These are phyloP conservation scores for Halophytophthora batemanensis DNA, from an alignment of 352 stramenopile genomes.

Conservation along the genomic window DNA sequence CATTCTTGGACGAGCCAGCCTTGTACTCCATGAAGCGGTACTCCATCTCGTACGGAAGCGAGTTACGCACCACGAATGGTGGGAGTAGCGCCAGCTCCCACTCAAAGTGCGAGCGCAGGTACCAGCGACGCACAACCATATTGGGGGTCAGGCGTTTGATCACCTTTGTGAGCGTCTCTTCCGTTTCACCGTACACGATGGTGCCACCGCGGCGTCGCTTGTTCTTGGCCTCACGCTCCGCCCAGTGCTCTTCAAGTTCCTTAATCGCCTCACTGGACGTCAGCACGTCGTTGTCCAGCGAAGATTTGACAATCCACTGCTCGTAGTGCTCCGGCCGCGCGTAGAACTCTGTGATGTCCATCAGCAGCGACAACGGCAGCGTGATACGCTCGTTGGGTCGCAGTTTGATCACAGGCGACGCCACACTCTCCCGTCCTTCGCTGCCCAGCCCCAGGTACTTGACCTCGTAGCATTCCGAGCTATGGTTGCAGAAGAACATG, in stretches of 20 bases:
- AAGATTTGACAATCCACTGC: constrained; percentile 74
- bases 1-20: constrained; percentile 42
- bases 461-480: constrained; percentile 65
- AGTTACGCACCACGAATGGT: constrained; percentile 86
- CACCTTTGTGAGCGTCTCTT: constrained; percentile 71
- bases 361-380: constrained; percentile 62
- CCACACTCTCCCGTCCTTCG: constrained; percentile 39
- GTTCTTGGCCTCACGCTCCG: constrained; percentile 39
- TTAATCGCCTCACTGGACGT: constrained; percentile 51
- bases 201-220: constrained; percentile 54
- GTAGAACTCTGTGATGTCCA: constrained; percentile 85
- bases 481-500: constrained; percentile 80
- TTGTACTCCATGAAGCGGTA: constrained; percentile 87
- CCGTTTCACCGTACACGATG: constrained; percentile 75
- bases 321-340: constrained; percentile 61
- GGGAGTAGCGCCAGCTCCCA: constrained; percentile 77
- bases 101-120: constrained; percentile 72
- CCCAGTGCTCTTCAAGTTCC: constrained; percentile 57
- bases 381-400: constrained; percentile 62
- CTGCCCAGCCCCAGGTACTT: constrained; percentile 67
- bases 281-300: constrained; percentile 74
- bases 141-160: constrained; percentile 73
- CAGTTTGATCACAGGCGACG: constrained; percentile 60
- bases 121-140: constrained; percentile 72
- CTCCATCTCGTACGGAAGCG: constrained; percentile 79